Evolutionary conservation across 805 yeast species (phyloP).

Genomic region (Lachancea fermentati): DNA sequence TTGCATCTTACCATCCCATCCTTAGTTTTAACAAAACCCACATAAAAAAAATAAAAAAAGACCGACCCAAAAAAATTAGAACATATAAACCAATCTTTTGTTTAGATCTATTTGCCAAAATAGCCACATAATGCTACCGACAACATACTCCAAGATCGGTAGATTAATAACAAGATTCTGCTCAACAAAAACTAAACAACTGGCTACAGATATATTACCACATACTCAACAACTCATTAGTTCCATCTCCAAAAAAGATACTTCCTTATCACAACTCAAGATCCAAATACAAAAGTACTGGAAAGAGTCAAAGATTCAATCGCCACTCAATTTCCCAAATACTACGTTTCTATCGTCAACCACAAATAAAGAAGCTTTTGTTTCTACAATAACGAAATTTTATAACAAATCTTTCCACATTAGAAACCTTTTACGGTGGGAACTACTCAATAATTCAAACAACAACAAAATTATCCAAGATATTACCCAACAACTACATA

Average conservation of each 20-base stretch:
- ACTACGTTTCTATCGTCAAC: not conserved
- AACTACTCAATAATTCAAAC: constrained; percentile 1
- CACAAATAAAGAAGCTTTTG: not conserved
- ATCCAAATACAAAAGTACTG: constrained; percentile 1
- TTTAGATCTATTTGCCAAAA: no score
- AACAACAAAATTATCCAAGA: not conserved
- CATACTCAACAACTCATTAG: not conserved
- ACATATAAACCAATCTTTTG: no score
- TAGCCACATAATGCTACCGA: no score
- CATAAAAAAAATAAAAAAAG: no score
- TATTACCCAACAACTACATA: not conserved
- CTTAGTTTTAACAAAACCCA: no score
- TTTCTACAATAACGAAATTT: not conserved
- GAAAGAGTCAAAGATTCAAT: not conserved
- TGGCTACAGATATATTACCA: not conserved
- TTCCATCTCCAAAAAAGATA: not conserved
- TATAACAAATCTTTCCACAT: not conserved
- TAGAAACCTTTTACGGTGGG: constrained; percentile 5
- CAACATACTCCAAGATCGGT: no score
- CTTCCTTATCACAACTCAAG: not conserved
- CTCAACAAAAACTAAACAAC: no score
- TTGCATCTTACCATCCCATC: no score
- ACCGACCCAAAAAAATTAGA: no score
- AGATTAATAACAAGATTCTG: no score
- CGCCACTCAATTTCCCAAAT: not conserved